Conservation (phyloP, 2,329 filamentous ascomycete species). For the Fusarium newnesense region DNA sequence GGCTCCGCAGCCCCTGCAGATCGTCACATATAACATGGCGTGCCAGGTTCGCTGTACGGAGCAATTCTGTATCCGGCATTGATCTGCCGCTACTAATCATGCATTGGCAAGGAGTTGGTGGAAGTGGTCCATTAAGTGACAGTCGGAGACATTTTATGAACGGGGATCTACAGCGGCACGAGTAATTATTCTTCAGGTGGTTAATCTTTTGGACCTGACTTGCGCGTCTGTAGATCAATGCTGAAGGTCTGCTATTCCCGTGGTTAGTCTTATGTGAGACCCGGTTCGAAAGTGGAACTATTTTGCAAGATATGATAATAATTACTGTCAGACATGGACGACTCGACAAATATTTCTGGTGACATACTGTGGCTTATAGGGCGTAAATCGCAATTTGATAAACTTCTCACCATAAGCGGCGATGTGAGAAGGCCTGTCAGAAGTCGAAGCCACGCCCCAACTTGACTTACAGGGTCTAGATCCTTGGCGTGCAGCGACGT, state of each 20-base stretch:
- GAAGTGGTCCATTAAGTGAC: not conserved
- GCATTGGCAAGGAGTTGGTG: not conserved
- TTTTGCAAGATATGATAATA: not conserved
- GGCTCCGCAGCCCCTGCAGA: conserved; percentile 11
- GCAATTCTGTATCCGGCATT: not conserved
- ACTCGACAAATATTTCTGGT: not conserved
- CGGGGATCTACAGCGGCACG: not conserved
- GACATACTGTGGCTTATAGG: not conserved
- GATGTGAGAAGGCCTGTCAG: not conserved
- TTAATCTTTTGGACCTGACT: not conserved
- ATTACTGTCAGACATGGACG: not conserved
- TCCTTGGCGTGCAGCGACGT: conserved; percentile 1
- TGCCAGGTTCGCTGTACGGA: not conserved
- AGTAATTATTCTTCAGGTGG: not conserved
- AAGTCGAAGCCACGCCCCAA: not conserved
- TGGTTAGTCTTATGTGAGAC: not conserved
- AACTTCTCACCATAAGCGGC: not conserved
- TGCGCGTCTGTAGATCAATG: not conserved
- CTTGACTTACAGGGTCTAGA: not conserved
- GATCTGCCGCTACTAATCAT: not conserved
- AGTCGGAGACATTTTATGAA: not conserved
- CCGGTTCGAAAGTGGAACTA: not conserved
- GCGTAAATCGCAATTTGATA: not conserved
- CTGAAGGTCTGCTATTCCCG: not conserved
- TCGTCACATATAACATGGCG: not conserved